Base-by-base conservation (phyloP, 768 basidiomycete species). In the Botryobasidium botryosum region DNA sequence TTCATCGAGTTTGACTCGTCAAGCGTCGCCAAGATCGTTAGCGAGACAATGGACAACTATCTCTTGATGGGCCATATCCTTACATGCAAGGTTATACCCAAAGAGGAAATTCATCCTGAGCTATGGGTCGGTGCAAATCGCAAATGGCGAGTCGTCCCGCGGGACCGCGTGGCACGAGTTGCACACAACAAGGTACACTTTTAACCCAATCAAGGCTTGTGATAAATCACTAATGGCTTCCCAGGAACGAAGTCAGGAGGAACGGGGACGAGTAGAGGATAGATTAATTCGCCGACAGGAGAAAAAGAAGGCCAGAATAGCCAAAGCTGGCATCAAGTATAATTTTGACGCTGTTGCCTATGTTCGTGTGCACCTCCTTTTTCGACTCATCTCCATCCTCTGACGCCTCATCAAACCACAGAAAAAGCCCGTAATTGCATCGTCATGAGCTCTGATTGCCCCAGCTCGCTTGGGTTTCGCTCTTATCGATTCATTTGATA, bases 31-130 rank as follows among this genome's bases (percentile, higher is more conserved):
- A 65, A 90, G 56, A 96, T 99, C 50, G 94, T 94, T 6, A 80
- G 84, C 2, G 94, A 97, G 56, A 97, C 92, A 36, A 97, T 97
- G 94, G 77, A 99, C 69, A 97, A 94, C 65, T 99, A 96, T 61
- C 72, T 99, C 31, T 69, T 99, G 51, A 74, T 82, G 70, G 91
- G 92, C 5, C 92, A 94, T 57, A 81, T 99, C 51, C 69, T 99
- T 45, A 75, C 73, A 35, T 97, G 92, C 67, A 82, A 85, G 61
- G 61, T 90, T 42, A 75, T 97, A 48, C 87, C 94, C 32, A 77
- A 77, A 53, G 86, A 91, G 21, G 62, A 91, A 49, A 75, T 97
- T 1, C 92, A 97, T 59, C 83, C 90, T 10, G 76, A 92, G 56
- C 63, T 97, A 1, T 99, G 94, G 94, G 67, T 91, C 8, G 92